phyloP scores from a whole-genome alignment of 2,329 filamentous ascomycete species.

The Fusarium clavum region DNA sequence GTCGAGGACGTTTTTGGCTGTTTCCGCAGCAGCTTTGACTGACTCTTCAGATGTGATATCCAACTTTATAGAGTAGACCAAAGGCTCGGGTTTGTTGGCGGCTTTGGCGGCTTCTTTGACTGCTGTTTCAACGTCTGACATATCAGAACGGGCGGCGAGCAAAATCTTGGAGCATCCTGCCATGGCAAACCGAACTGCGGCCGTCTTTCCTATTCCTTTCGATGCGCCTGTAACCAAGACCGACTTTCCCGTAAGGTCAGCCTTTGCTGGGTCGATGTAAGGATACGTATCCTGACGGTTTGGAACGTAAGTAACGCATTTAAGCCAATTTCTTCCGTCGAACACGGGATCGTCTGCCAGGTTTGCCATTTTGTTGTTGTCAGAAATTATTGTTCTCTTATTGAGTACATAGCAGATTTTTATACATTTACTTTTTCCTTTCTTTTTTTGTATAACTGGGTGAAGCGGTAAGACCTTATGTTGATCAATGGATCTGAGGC shows the following conservation, averaged over 20 bases:
- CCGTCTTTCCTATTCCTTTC: slow-evolving; percentile 55
- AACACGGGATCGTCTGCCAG: not conserved
- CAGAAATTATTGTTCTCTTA: not conserved
- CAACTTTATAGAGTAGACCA: slow-evolving; percentile 54
- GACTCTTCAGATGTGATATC: slow-evolving; percentile 52
- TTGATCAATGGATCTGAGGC: not conserved
- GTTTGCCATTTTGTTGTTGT: not conserved
- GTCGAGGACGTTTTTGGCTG: slow-evolving; percentile 43
- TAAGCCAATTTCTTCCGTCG: not conserved
- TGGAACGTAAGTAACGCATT: not conserved
- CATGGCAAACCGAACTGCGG: slow-evolving; percentile 64
- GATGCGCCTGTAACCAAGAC: slow-evolving; percentile 31
- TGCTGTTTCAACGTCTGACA: slow-evolving; percentile 46
- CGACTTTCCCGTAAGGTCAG: slow-evolving; percentile 53
- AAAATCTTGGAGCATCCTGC: slow-evolving; percentile 65
- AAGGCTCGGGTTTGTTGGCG: slow-evolving; percentile 46
- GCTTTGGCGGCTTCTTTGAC: slow-evolving; percentile 51
- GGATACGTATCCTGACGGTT: slow-evolving; percentile 54
- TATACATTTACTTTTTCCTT: not conserved
- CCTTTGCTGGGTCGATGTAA: slow-evolving; percentile 58
- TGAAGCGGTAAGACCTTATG: not conserved
- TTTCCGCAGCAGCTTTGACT: slow-evolving; percentile 46
- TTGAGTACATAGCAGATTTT: rapidly evolving
- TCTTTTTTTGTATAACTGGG: not conserved
- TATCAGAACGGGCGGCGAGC: slow-evolving; percentile 62